These are phyloP conservation scores for peach (Prunus persica) DNA, from an alignment of 306 rosid genomes.

Conservation along the genomic window DNA sequence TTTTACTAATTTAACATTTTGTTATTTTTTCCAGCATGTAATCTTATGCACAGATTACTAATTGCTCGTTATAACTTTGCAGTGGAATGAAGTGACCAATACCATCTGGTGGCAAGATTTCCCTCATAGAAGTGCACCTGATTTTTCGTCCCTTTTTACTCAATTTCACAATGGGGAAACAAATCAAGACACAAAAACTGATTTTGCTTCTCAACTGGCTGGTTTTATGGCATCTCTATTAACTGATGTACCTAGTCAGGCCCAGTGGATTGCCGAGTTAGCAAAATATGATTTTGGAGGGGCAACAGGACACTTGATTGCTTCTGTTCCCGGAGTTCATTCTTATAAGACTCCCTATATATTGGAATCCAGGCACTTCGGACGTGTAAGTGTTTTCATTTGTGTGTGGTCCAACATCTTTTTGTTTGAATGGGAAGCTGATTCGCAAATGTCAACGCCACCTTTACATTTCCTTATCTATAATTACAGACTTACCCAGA, in stretches of 20 bases:
- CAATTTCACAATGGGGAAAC: constrained; percentile 24
- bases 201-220: constrained; percentile 77
- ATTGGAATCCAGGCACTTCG: constrained; percentile 29
- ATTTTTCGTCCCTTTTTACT: constrained; percentile 62
- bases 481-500: background rate
- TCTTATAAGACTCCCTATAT: constrained; percentile 37
- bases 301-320: constrained; percentile 67
- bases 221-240: constrained; percentile 79
- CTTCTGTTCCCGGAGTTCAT: constrained; percentile 80
- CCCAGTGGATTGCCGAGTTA: constrained; percentile 66
- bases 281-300: constrained; percentile 70
- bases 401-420: constrained; percentile 9
- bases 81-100: constrained; percentile 80
- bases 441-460: background rate
- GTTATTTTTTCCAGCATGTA: background rate
- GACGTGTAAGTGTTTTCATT: constrained; percentile 37
- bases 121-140: constrained; percentile 40
- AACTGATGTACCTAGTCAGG: constrained; percentile 66
- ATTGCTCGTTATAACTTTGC: constrained; percentile 24
- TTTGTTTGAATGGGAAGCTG: constrained; percentile 11
- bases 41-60: background rate
- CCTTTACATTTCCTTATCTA: constrained; percentile 1
- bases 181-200: constrained; percentile 42
- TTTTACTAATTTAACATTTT: background rate
- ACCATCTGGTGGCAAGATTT: constrained; percentile 96